Conservation (phyloP, 805 yeast species). For the Candida stauntonica region DNA sequence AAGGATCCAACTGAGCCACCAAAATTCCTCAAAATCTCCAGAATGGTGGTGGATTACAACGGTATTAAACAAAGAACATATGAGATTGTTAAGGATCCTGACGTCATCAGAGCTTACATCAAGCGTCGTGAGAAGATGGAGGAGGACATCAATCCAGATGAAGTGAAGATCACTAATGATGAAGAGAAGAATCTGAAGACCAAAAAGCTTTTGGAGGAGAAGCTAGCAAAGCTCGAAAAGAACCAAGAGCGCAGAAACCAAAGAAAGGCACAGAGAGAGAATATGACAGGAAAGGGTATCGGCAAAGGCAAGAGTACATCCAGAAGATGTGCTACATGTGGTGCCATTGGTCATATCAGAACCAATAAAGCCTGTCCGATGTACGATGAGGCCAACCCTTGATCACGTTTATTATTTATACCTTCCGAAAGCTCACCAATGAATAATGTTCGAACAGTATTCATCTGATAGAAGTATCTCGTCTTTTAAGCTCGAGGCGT, state of each 20-base stretch:
- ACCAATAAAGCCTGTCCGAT: constrained; percentile 88
- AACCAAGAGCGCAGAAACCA: constrained; percentile 64
- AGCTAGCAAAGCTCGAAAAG: constrained; percentile 76
- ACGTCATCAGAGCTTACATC: constrained; percentile 81
- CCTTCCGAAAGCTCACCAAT: constrained; percentile 16
- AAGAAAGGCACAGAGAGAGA: constrained; percentile 46
- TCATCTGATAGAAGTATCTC: constrained; percentile 12
- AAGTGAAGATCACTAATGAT: constrained; percentile 73
- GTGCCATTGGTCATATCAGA: constrained; percentile 90
- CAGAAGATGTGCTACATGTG: constrained; percentile 91
- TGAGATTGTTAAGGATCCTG: constrained; percentile 77
- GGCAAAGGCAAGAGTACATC: constrained; percentile 40
- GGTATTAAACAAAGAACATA: constrained; percentile 80
- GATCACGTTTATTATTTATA: not conserved
- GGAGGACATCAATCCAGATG: constrained; percentile 69
- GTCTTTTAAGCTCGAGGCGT: constrained; percentile 19
- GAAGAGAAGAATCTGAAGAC: constrained; percentile 77
- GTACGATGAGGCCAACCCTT: constrained; percentile 47
- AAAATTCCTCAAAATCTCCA: constrained; percentile 58
- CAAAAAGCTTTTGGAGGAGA: constrained; percentile 73
- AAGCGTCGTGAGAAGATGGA: constrained; percentile 58
- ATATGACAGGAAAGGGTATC: constrained; percentile 23
- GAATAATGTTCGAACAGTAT: constrained; percentile 25
- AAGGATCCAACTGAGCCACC: not conserved
- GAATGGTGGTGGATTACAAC: constrained; percentile 78